Evolutionary conservation across 257 asterid genomes (phyloP), one percentile per base, ranked within the genome.

Genomic region (Jacaranda mimosifolia): DNA sequence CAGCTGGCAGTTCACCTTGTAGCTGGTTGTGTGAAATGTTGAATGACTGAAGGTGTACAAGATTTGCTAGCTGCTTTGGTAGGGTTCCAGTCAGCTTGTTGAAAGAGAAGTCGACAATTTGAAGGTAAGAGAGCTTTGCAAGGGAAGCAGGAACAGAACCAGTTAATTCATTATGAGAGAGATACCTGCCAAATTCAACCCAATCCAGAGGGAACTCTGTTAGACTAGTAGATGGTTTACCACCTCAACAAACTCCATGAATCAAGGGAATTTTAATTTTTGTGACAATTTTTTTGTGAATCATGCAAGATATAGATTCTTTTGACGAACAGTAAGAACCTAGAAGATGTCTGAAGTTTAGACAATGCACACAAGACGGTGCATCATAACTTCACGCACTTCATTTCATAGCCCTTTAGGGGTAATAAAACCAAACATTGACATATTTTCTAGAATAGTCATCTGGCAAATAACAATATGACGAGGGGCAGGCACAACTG

Each of bases 11-110:
- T 77, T 90, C 96, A 13, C 97, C 98, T 63, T 87, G 87, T 17
- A 94, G 86, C 71, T 92, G 94, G 85, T 94, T 94, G 89, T 94
- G 97, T 43, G 98, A 90, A 77, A 94, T 75, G 84, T 94, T 94
- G 73, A 94, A 94, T 58, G 81, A 87, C n/a, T 83, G 82, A 59
- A 94, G 93, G 80, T 57, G 91, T 63, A 72, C 86, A 39, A 94
- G 98, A 67, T 91, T 83, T 49, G 82, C 89, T 15, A 94, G 89
- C 85, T 86, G 93, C 86, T 81, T 92, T 4, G 98, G 97, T 49
- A 94, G 79, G 72, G 79, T 60, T 53, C 98, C 98, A 0, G 88
- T 85, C 49, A 94, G 91, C 73, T 86, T 85, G 91, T 94, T 92
- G 86, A 86, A 92, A 52, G 97, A 94, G 13, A 94, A 78, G 81